Evolutionary conservation across 345 rosid species (phyloP), one percentile per base, ranked within the genome.

Genomic region (Orychophragmus violaceus): DNA sequence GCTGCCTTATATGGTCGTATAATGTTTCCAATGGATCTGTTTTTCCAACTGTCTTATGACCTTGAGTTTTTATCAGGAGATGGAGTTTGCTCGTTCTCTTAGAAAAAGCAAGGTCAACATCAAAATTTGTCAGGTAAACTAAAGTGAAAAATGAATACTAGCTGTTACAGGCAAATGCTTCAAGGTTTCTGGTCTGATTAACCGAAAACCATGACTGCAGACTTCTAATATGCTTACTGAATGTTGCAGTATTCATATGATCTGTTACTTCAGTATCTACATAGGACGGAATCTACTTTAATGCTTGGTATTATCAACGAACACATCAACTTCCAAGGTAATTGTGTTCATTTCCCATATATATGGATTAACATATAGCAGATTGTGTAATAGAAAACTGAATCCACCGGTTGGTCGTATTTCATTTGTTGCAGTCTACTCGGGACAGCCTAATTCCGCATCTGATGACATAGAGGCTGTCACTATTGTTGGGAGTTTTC

Each of bases 61-160:
- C 51, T 24, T 62, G 29, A n/a, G 6, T 46, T 61, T 7, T 67
- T 61, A 71, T 41, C 78, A 89, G 99, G 99, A 95, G 78, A 89
- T 91, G 96, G 98, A 95, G 76, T 91, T 87, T 68, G 98, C 97
- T 60, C 91, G 83, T 80, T 72, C 85, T 80, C 87, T 95, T 42
- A 81, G 97, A 74, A 83, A 89, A 63, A 84, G 84, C 78, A 91
- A 91, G 81, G 89, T 85, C 68, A 95, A 84, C 77, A 82, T 95
- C 54, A 95, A 89, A 79, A 83, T 95, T 73, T 95, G 96, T 54
- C 85, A 86, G 98, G 99, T 89, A 80, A 48, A 48, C 19, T 54
- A 9, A 2, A 33, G 61, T 30, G 61, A 23, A 48, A 61, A 46
- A 0, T 44, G 13, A 33, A 48, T 57, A 32, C 5, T 64, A 24